These are phyloP conservation scores for Diddensiella santjacobensis DNA, from an alignment of 805 yeast species.

Conservation along the genomic window DNA sequence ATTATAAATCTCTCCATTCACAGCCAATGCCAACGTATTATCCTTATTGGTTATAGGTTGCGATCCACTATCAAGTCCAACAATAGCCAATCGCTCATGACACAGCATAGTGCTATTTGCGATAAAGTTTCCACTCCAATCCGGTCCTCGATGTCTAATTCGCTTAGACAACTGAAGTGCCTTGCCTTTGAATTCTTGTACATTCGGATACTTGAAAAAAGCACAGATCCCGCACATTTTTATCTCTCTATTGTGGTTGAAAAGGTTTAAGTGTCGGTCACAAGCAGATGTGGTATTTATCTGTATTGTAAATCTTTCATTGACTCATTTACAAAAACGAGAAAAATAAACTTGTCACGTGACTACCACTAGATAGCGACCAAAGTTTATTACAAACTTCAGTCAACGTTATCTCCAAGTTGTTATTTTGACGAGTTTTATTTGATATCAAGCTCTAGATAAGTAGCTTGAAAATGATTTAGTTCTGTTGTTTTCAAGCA, in stretches of 20 bases:
- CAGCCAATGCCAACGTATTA: conserved; percentile 69
- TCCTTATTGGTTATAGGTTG: conserved; percentile 90
- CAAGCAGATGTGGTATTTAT: neutral
- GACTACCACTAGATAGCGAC: no score
- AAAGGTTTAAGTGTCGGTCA: neutral
- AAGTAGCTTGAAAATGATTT: no score
- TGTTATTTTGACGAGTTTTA: no score
- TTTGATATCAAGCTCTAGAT: no score
- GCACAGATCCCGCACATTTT: conserved; percentile 98
- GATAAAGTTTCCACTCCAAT: conserved; percentile 85
- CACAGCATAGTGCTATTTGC: conserved; percentile 78
- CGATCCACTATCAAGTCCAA: conserved; percentile 96
- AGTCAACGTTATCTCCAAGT: no score
- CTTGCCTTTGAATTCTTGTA: conserved; percentile 73
- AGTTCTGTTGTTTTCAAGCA: no score
- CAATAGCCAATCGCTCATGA: conserved; percentile 97
- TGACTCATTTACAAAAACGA: conserved; percentile 5
- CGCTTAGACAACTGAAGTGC: conserved; percentile 87
- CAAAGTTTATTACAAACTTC: no score
- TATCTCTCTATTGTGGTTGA: neutral
- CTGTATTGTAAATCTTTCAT: neutral
- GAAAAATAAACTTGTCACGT: neutral
- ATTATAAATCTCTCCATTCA: conserved; percentile 98
- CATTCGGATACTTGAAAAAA: conserved; percentile 76
- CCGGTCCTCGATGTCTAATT: conserved; percentile 99